Percentiles rank a stretch among this genome's conserved stretches.
Conservation (phyloP, 176 grass and related monocot genomes). For the Carex scoparia region DNA sequence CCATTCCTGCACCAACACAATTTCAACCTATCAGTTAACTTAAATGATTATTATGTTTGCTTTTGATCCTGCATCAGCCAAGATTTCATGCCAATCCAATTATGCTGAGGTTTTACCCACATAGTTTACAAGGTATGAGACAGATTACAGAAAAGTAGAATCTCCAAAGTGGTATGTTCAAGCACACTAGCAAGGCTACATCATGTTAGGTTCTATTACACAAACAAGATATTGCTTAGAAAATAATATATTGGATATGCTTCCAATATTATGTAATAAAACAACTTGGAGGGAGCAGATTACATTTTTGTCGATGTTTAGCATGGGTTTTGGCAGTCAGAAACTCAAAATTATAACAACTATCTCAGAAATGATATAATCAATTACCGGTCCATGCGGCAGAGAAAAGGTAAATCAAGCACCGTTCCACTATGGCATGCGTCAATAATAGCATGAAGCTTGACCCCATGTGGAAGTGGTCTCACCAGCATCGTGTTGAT, state of each 20-base stretch:
- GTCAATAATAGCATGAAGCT: conserved; percentile 94
- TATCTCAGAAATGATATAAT: neutral
- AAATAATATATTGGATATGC: neutral
- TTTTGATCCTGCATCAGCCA: neutral
- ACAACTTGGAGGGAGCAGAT: neutral
- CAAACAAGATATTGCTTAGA: neutral
- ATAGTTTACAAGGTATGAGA: neutral
- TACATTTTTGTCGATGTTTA: neutral
- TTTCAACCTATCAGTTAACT: neutral
- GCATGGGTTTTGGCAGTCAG: neutral
- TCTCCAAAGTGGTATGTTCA: neutral
- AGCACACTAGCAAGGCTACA: neutral
- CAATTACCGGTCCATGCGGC: conserved; percentile 77
- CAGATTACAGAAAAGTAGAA: neutral
- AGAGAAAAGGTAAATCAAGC: conserved; percentile 88
- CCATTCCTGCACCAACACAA: conserved; percentile 55
- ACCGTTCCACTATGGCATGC: conserved; percentile 94
- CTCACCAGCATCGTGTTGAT: conserved; percentile 72
- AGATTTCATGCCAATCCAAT: neutral
- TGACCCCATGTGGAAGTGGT: conserved; percentile 75
- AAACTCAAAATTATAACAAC: neutral
- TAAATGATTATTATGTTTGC: neutral
- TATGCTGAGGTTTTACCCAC: neutral
- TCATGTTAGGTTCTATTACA: neutral
- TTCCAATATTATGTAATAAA: neutral